Evolutionary conservation across 768 basidiomycete genomes (phyloP).

Genomic region (Boletellus ananas): DNA sequence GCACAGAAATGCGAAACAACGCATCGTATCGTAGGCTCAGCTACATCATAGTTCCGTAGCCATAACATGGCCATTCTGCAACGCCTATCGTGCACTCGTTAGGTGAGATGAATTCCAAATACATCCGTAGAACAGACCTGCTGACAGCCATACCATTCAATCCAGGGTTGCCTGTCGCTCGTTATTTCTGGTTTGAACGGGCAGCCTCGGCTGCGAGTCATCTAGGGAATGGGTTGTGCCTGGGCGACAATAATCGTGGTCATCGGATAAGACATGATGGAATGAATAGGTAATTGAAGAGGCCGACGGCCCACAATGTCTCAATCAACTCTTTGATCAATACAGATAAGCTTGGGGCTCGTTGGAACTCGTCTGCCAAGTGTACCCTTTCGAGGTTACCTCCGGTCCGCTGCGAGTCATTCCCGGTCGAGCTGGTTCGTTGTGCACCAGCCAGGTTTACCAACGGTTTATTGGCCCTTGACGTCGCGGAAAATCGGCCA

Average conservation of each 20-base stretch:
- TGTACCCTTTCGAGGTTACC: not conserved
- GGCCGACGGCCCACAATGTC: not conserved
- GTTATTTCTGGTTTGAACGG: not conserved
- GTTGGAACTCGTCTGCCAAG: not conserved
- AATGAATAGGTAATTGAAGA: not conserved
- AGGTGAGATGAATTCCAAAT: slow-evolving; percentile 1
- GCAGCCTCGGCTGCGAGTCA: not conserved
- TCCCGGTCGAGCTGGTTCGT: slow-evolving; percentile 9
- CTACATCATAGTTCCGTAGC: not conserved
- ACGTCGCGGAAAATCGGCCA: not conserved
- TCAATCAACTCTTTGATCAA: not conserved
- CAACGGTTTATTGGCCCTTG: not conserved
- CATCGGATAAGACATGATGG: not conserved
- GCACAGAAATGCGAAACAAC: not conserved
- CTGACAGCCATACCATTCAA: not conserved
- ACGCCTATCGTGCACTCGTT: not conserved
- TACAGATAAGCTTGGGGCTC: not conserved
- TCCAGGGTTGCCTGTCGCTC: not conserved
- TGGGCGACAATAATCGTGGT: not conserved
- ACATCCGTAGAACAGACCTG: slow-evolving; percentile 1
- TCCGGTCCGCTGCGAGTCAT: not conserved
- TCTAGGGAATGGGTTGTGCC: not conserved
- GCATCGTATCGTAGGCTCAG: not conserved
- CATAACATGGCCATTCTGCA: not conserved
- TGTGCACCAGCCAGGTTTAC: not conserved